Percentiles rank a stretch among this genome's conserved stretches.
Evolutionary conservation across 768 basidiomycete species (phyloP).

Genomic region (Boletellus ananas): DNA sequence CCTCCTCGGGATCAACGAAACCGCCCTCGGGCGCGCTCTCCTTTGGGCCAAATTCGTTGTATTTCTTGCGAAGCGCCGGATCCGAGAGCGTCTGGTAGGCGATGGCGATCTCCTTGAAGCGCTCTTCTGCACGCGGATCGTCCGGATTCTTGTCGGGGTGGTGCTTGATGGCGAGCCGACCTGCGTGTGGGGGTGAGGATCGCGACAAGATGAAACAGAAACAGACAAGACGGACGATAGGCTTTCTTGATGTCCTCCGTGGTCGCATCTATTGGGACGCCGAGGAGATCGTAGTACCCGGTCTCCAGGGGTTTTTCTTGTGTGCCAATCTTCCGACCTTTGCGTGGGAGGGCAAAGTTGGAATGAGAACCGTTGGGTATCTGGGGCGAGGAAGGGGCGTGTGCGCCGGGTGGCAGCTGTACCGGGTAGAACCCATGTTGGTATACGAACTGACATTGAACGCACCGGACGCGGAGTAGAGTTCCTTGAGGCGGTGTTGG

Average conservation of each 20-base stretch:
- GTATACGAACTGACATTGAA: constrained; percentile 56
- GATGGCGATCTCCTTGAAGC: constrained; percentile 89
- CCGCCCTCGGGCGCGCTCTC: constrained; percentile 81
- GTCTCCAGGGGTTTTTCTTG: constrained; percentile 87
- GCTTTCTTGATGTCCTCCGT: constrained; percentile 89
- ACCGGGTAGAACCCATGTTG: constrained; percentile 65
- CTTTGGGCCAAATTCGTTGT: constrained; percentile 88
- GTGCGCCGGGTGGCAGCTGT: constrained; percentile 42
- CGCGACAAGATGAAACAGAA: not conserved
- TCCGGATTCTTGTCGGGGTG: constrained; percentile 92
- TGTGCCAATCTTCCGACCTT: constrained; percentile 79
- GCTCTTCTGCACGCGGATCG: constrained; percentile 79
- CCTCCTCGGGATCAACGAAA: constrained; percentile 82
- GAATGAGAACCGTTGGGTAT: constrained; percentile 20
- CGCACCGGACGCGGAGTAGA: constrained; percentile 67
- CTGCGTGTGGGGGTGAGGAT: constrained; percentile 33
- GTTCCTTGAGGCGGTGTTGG: constrained; percentile 54
- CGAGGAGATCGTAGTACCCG: constrained; percentile 85
- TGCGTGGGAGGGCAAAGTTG: constrained; percentile 28
- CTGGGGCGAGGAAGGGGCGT: constrained; percentile 11
- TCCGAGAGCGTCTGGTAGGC: constrained; percentile 88
- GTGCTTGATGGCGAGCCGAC: constrained; percentile 82
- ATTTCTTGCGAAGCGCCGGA: constrained; percentile 68
- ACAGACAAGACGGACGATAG: constrained; percentile 53
- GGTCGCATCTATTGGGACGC: constrained; percentile 69